These are phyloP conservation scores for Incumbomyces delicatus DNA, from an alignment of 2,329 filamentous ascomycete genomes.

Conservation along the genomic window DNA sequence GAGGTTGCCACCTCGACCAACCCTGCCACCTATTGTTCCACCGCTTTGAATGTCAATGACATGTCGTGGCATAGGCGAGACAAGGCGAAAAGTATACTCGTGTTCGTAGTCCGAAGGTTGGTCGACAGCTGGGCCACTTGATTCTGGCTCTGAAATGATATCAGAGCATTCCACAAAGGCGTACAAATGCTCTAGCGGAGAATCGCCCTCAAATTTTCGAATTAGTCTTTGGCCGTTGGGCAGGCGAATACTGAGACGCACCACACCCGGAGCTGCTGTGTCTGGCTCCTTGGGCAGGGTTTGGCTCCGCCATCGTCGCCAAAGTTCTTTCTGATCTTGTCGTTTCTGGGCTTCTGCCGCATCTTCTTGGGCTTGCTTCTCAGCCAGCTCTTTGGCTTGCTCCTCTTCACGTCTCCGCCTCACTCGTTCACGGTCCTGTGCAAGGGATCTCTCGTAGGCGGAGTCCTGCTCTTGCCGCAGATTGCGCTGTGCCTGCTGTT, in stretches of 20 bases:
- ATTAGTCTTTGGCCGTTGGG: constrained; percentile 64
- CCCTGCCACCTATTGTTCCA: constrained; percentile 59
- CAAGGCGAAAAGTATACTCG: constrained; percentile 73
- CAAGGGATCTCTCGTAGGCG: constrained; percentile 86
- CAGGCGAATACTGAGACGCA: constrained; percentile 58
- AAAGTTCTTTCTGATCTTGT: constrained; percentile 52
- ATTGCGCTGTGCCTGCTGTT: constrained; percentile 70
- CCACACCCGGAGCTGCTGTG: constrained; percentile 53
- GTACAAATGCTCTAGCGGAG: constrained; percentile 78
- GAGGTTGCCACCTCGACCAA: constrained; percentile 79
- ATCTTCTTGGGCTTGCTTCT: constrained; percentile 45
- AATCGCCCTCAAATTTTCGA: constrained; percentile 60
- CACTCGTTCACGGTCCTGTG: constrained; percentile 75
- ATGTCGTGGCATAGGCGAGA: constrained; percentile 71
- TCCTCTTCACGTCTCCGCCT: constrained; percentile 68
- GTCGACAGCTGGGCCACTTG: constrained; percentile 28
- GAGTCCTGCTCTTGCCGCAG: constrained; percentile 83
- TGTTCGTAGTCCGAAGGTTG: constrained; percentile 65
- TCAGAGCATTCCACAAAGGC: constrained; percentile 92
- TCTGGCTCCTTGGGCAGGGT: constrained; percentile 60
- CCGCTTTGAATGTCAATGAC: constrained; percentile 63
- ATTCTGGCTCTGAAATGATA: constrained; percentile 34
- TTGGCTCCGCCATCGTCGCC: constrained; percentile 69
- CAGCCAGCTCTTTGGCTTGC: constrained; percentile 49
- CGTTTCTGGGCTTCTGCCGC: constrained; percentile 40